Conservation (phyloP, 2,329 filamentous ascomycete genomes). For the Coleophoma crateriformis region DNA sequence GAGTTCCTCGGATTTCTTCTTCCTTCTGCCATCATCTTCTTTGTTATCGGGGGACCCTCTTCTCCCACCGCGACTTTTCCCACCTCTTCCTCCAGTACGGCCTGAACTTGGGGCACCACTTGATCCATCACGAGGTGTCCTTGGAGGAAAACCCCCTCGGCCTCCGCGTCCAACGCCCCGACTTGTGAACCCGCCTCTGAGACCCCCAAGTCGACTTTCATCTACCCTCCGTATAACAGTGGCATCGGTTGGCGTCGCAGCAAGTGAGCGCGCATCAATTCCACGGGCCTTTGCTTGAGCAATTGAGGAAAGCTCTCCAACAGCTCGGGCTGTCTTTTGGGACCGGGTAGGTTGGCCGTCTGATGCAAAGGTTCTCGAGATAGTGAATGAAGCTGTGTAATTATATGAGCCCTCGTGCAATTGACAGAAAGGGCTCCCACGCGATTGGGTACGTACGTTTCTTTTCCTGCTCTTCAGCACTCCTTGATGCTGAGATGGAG, state of each 20-base stretch:
- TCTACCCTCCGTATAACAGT: slow-evolving; percentile 15
- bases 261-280: slow-evolving; percentile 26
- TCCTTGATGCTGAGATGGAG: slow-evolving; percentile 18
- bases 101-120: slow-evolving; percentile 31
- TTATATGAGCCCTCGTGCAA: no score
- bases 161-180: slow-evolving; percentile 4
- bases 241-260: slow-evolving; percentile 16
- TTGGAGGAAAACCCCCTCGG: slow-evolving; percentile 3
- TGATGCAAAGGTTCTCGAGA: slow-evolving; percentile 6
- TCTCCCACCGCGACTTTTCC: background rate
- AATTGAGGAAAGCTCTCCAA: slow-evolving; percentile 21
- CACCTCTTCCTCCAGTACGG: slow-evolving; percentile 28
- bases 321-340: slow-evolving; percentile 15
- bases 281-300: slow-evolving; percentile 14
- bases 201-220: background rate
- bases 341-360: slow-evolving; percentile 7
- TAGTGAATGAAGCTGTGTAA: background rate
- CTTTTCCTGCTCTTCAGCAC: slow-evolving; percentile 9
- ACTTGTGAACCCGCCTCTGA: background rate
- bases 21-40: slow-evolving; percentile 15
- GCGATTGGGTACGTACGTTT: slow-evolving; percentile 7
- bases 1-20: slow-evolving; percentile 31
- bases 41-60: slow-evolving; percentile 19
- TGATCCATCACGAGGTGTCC: background rate
- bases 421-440: no score